These are phyloP conservation scores for Diaporthe citriasiana DNA, from an alignment of 2,329 filamentous ascomycete species.

Conservation along the genomic window DNA sequence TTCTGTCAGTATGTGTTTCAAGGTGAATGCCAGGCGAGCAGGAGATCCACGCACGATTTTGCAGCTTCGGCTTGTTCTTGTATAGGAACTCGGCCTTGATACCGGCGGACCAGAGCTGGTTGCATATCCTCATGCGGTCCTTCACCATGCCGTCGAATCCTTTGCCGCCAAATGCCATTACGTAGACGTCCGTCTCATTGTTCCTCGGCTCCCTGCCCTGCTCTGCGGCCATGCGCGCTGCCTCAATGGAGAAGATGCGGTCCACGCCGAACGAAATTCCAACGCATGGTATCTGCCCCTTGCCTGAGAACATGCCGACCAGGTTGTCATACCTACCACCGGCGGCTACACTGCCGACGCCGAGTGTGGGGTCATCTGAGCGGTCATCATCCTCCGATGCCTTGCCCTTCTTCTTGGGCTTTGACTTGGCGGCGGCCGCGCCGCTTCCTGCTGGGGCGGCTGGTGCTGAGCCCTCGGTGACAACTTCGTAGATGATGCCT, in stretches of 20 bases:
- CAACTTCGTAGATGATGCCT: slow-evolving; percentile 51
- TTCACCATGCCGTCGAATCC: slow-evolving; percentile 84
- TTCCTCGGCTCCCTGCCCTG: slow-evolving; percentile 54
- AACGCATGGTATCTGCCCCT: slow-evolving; percentile 86
- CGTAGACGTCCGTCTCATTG: slow-evolving; percentile 89
- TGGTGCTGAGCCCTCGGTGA: slow-evolving; percentile 49
- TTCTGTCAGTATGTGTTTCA: background rate
- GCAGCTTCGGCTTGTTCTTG: slow-evolving; percentile 92
- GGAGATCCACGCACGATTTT: slow-evolving; percentile 62
- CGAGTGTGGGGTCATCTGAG: slow-evolving; percentile 83
- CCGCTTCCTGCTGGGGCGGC: slow-evolving; percentile 53
- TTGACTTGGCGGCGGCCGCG: slow-evolving; percentile 54
- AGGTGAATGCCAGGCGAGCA: background rate
- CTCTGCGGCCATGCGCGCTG: slow-evolving; percentile 77
- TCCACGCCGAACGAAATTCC: slow-evolving; percentile 92
- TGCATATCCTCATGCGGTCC: slow-evolving; percentile 86
- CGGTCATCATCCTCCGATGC: slow-evolving; percentile 73
- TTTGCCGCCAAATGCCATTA: slow-evolving; percentile 95
- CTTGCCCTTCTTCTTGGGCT: slow-evolving; percentile 65
- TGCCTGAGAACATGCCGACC: slow-evolving; percentile 86
- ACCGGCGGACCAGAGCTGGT: slow-evolving; percentile 85
- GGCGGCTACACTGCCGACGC: slow-evolving; percentile 88
- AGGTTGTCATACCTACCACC: slow-evolving; percentile 91
- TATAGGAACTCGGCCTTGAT: slow-evolving; percentile 93
- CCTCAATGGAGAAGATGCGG: slow-evolving; percentile 90